Percentiles rank a stretch among this genome's conserved stretches.
These are phyloP conservation scores for Cercospora sojina DNA, from an alignment of 2,329 filamentous ascomycete species.

Conservation along the genomic window DNA sequence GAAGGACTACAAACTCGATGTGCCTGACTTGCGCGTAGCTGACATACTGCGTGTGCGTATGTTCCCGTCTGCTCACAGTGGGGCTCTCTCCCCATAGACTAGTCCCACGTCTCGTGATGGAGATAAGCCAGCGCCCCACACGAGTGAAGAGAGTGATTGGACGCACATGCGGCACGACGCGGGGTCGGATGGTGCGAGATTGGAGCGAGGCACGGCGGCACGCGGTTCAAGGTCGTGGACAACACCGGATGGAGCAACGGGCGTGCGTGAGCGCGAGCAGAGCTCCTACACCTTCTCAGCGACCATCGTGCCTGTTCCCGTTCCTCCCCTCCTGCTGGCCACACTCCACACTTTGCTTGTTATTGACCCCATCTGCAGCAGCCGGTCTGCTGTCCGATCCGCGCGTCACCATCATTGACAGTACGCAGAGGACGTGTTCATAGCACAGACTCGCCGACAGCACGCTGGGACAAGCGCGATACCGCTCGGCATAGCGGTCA, in stretches of 20 bases:
- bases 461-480: neutral
- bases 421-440: slow-evolving; percentile 6
- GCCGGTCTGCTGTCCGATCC: neutral
- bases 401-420: neutral
- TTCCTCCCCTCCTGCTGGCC: neutral
- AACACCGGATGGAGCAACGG: slow-evolving; percentile 1
- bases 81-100: neutral
- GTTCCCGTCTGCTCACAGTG: neutral
- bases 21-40: neutral
- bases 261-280: neutral
- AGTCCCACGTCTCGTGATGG: neutral
- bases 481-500: slow-evolving; percentile 5
- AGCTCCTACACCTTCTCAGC: neutral
- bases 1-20: neutral
- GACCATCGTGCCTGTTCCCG: neutral
- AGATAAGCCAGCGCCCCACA: neutral
- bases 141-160: neutral
- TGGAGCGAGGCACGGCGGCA: slow-evolving; percentile 7
- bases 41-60: neutral
- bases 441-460: slow-evolving; percentile 5
- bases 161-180: neutral
- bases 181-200: neutral
- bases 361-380: neutral
- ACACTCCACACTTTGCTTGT: neutral
- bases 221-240: slow-evolving; percentile 4